These are phyloP conservation scores for Flammula alnicola DNA, from an alignment of 1,284 basidiomycete genomes.

Conservation along the genomic window DNA sequence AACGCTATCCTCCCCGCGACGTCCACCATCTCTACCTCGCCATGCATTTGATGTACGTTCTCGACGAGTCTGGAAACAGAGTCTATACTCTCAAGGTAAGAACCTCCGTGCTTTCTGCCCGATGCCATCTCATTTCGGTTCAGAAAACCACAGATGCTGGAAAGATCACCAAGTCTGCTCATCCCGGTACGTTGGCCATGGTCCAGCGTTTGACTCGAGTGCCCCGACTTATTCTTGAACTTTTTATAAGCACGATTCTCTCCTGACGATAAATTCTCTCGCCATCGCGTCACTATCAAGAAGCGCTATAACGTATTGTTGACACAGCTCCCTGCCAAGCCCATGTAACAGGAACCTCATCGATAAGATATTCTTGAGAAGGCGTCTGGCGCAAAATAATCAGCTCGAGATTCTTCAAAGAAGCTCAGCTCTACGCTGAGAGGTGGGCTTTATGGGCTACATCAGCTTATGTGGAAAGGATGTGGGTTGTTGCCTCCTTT, in stretches of 20 bases:
- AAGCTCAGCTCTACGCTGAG: too few relatives aligned
- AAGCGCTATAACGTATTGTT: constrained; percentile 86
- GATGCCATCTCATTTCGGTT: constrained; percentile 13
- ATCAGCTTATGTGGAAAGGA: background rate
- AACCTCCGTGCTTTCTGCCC: background rate
- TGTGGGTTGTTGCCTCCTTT: too few relatives aligned
- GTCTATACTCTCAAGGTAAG: constrained; percentile 89
- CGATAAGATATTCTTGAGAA: background rate
- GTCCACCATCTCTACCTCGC: constrained; percentile 27
- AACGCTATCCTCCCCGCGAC: background rate
- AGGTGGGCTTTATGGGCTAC: too few relatives aligned
- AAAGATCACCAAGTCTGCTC: constrained; percentile 90
- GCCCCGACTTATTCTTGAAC: constrained; percentile 4
- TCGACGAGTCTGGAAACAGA: constrained; percentile 80
- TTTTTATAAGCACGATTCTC: constrained; percentile 86
- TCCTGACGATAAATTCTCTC: constrained; percentile 97
- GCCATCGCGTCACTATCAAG: constrained; percentile 94
- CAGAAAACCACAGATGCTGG: constrained; percentile 86
- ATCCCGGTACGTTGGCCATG: constrained; percentile 87
- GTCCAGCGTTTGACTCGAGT: constrained; percentile 1
- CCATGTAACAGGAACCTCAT: constrained; percentile 58
- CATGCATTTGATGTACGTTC: constrained; percentile 96
- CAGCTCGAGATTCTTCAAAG: background rate
- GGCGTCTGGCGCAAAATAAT: background rate
- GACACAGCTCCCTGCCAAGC: constrained; percentile 89